Evolutionary conservation across 345 rosid species (phyloP), one percentile per base, ranked within the genome.

Genomic region (Pelargonium nanum): DNA sequence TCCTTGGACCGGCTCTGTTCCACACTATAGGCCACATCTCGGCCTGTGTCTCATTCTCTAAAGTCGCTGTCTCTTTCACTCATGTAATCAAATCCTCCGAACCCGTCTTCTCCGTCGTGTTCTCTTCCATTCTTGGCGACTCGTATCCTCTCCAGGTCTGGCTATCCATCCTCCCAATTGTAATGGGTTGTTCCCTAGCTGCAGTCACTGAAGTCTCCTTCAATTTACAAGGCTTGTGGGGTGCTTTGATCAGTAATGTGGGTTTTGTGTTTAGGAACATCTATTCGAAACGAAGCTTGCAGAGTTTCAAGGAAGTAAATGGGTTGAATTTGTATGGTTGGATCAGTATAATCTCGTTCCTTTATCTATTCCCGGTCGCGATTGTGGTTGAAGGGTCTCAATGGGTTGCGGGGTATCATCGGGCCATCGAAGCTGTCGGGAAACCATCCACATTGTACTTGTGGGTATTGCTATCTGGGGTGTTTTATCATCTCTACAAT

Each of bases 11-110:
- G 9, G 97, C 98, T 19, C 71, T 92, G 69, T 92, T 92, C 65
- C 98, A 92, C 85, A 92, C 96, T 5, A 62, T 92, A 5, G 98
- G 98, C 17, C 98, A 92, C 72, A 92, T 92, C 63, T 92, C 95
- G 50, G 98, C 96, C 28, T 92, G 98, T 67, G 96, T 86, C 53
- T 92, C 98, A 2, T 92, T 92, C 83, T 92, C 98, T 23, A 92
- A 92, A 66, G 98, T 92, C 8, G 98, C 98, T 50, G 93, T 92
- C 60, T 92, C 98, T 20, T 92, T 92, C 84, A 92, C 98, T 25
- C 98, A 89, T 66, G 96, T 92, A 2, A 92, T 92, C 73, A 92
- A 92, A 76, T 92, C 98, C 26, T 84, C 96, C 0, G 98, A 92
- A 73, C 96, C 96, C 13, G 98, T 85, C n/a, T 89, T 92, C 83